Evolutionary conservation across 306 rosid genomes (phyloP).

Genomic region (Echinosophora koreensis): DNA sequence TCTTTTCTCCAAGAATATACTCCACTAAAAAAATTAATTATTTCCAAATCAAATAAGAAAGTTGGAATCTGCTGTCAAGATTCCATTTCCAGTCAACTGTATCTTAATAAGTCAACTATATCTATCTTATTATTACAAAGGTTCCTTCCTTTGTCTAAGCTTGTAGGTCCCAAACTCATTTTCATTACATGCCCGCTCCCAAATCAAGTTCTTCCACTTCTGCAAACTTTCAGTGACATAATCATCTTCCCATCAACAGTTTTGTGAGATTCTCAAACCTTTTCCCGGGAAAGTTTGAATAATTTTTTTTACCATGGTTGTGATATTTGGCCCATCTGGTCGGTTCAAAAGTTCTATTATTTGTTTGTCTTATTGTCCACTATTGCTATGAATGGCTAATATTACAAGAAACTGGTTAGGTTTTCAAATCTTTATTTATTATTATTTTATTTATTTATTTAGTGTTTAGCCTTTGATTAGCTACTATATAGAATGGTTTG

Average conservation of each 20-base stretch:
- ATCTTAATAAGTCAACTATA: neutral
- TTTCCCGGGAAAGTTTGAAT: constrained; percentile 13
- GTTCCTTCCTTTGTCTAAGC: neutral
- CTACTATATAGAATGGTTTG: neutral
- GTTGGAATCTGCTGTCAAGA: neutral
- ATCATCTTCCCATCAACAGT: neutral
- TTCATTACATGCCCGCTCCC: neutral
- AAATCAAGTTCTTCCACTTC: constrained; percentile 27
- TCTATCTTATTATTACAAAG: neutral
- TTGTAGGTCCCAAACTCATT: no score
- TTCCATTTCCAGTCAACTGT: neutral
- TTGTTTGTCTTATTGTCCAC: constrained; percentile 37
- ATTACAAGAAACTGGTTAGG: constrained; percentile 13
- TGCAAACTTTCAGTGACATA: neutral
- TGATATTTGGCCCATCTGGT: neutral
- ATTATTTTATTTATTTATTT: neutral
- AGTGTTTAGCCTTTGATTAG: constrained; percentile 6
- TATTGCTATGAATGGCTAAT: neutral
- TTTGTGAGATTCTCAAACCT: constrained; percentile 28
- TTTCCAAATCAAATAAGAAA: neutral
- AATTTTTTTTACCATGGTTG: neutral
- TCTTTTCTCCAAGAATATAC: no score
- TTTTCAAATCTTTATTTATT: neutral
- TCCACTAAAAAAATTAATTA: no score
- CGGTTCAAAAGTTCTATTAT: neutral